phyloP scores from a whole-genome alignment of 768 basidiomycete species.

The Boletus subcaerulescens region DNA sequence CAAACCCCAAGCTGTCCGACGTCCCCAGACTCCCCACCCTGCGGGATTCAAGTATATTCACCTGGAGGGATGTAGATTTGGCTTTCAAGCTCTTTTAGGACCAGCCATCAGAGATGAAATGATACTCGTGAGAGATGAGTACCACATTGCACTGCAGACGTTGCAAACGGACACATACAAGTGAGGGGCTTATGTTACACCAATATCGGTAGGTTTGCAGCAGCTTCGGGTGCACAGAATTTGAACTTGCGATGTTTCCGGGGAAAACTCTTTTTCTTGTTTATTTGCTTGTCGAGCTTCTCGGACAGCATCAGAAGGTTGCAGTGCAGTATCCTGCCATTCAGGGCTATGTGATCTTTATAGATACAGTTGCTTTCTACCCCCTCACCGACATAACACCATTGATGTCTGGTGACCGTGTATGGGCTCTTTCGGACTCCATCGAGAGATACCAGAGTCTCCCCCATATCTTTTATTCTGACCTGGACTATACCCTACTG shows the following conservation, averaged over 20 bases:
- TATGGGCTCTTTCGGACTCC: background rate
- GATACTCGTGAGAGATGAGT: slow-evolving; percentile 2
- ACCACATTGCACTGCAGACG: background rate
- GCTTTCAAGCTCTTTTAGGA: background rate
- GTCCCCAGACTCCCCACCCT: background rate
- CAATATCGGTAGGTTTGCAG: too few species aligned
- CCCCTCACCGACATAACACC: background rate
- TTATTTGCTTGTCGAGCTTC: background rate
- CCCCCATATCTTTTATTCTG: background rate
- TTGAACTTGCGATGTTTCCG: too few species aligned
- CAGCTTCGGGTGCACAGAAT: too few species aligned
- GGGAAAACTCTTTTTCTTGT: background rate
- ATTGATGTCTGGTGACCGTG: background rate
- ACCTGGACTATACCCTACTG: background rate
- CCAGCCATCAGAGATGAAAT: background rate
- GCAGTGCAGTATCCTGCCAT: background rate
- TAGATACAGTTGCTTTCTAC: background rate
- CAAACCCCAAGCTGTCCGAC: background rate
- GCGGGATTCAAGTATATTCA: background rate
- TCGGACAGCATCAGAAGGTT: background rate
- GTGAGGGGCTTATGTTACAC: background rate
- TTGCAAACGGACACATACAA: background rate
- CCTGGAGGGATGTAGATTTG: background rate
- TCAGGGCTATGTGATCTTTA: background rate
- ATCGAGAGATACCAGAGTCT: background rate